Percentiles rank a stretch among this genome's conserved stretches.
phyloP scores from a whole-genome alignment of 1,284 basidiomycete genomes.

The Heimioporus retisporus region DNA sequence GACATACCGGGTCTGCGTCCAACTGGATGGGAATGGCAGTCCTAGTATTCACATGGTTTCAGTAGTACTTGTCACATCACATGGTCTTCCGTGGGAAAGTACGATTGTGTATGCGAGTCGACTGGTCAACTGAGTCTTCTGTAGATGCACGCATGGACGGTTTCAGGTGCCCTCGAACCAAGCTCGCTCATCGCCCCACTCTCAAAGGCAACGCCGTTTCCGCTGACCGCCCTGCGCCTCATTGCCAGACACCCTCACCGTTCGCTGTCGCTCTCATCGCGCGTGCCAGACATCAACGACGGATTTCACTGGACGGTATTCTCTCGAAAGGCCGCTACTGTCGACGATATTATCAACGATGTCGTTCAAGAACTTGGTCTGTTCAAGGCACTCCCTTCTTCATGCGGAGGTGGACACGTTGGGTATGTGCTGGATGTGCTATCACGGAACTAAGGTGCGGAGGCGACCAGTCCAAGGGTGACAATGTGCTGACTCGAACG shows the following conservation, averaged over 20 bases:
- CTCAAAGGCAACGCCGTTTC: constrained; percentile 58
- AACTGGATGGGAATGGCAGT: constrained; percentile 54
- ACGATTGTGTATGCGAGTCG: no score
- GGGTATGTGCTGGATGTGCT: constrained; percentile 70
- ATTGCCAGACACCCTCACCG: constrained; percentile 77
- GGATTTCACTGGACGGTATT: constrained; percentile 74
- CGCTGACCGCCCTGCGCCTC: constrained; percentile 78
- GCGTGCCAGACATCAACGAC: constrained; percentile 85
- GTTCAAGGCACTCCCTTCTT: constrained; percentile 65
- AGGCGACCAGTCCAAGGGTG: neutral
- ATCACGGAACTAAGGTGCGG: constrained; percentile 28
- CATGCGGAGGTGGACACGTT: constrained; percentile 65
- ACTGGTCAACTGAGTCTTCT: no score
- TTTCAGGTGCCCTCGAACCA: constrained; percentile 62
- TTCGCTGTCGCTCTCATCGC: constrained; percentile 61
- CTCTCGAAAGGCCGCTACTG: constrained; percentile 64
- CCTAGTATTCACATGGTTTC: no score
- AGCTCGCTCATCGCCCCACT: constrained; percentile 62
- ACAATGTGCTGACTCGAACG: neutral
- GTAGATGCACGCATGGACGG: neutral
- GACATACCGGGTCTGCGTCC: constrained; percentile 65
- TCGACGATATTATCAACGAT: constrained; percentile 61
- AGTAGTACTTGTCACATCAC: no score
- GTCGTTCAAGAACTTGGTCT: constrained; percentile 78
- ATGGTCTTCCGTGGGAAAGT: no score